Evolutionary conservation across 768 basidiomycete genomes (phyloP), one percentile per base, ranked within the genome.

Genomic region (Mycena metata): DNA sequence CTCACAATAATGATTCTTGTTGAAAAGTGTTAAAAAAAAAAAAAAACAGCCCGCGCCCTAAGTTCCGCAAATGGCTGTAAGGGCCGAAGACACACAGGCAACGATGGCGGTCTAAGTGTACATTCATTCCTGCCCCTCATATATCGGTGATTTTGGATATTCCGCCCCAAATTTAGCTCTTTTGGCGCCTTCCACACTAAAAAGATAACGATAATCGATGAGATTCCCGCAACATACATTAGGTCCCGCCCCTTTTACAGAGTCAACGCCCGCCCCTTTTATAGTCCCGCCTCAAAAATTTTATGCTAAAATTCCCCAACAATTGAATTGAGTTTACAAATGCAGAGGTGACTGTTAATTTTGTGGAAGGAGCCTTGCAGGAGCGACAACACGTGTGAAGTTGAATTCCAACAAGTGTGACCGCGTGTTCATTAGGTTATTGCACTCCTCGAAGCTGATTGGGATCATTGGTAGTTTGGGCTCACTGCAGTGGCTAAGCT

Each of bases 131-230:
- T n/a, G n/a, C n/a, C n/a, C n/a, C n/a, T n/a, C n/a, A n/a, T n/a
- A n/a, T n/a, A n/a, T n/a, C n/a, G n/a, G n/a, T n/a, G n/a, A n/a
- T n/a, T n/a, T n/a, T n/a, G n/a, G n/a, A n/a, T 36, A 12, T 47
- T 35, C 50, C 42, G 42, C 57, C 57, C 57, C 57, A 58, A 58
- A 46, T 46, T 46, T 58, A 58, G 43, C 42, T 58, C 43, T 58
- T 58, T 58, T 58, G 57, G 43, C 57, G 26, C 43, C 43, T 57
- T 57, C 42, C 42, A 23, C 41, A 42, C 56, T 57, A 42, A 58
- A 58, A 5, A 19, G 43, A 58, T 58, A 35, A 58, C 21, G 42
- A 43, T 57, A 45, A 58, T 58, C 57, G 33, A 33, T 46, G 51
- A 52, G n/a, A n/a, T 52, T 13, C 51, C 51, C 51, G 51, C 51